Evolutionary conservation across 2,329 filamentous ascomycete species (phyloP).

Genomic region (Aspergillus eucalypticola): DNA sequence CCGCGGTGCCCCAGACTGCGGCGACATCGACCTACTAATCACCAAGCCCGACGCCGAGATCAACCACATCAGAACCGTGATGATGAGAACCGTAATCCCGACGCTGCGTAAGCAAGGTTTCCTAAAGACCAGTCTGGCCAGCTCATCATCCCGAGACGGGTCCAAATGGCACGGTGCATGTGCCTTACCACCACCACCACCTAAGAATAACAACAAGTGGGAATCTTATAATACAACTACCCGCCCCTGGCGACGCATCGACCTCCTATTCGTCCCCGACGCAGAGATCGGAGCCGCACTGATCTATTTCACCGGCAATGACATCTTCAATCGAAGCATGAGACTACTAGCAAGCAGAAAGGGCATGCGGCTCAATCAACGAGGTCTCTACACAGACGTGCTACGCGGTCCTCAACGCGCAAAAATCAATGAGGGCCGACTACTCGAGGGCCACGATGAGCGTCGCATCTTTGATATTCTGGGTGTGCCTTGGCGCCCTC

Average conservation of each 20-base stretch:
- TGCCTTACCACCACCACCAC: slow-evolving; percentile 55
- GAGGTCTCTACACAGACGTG: slow-evolving; percentile 72
- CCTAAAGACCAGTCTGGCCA: slow-evolving; percentile 69
- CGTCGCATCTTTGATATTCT: slow-evolving; percentile 22
- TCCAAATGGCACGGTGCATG: slow-evolving; percentile 91
- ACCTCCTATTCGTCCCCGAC: slow-evolving; percentile 79
- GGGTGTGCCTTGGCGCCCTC: slow-evolving; percentile 64
- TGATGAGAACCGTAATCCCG: slow-evolving; percentile 64
- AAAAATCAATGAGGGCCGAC: slow-evolving; percentile 19
- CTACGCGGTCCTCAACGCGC: slow-evolving; percentile 19
- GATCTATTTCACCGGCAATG: slow-evolving; percentile 95
- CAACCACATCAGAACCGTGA: slow-evolving; percentile 60
- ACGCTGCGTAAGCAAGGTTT: slow-evolving; percentile 63
- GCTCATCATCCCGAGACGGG: slow-evolving; percentile 56
- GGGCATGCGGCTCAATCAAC: slow-evolving; percentile 81
- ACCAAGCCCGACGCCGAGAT: slow-evolving; percentile 65
- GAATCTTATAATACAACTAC: neutral
- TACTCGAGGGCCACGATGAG: slow-evolving; percentile 23
- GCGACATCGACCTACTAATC: slow-evolving; percentile 84
- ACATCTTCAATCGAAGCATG: slow-evolving; percentile 89
- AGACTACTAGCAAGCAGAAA: slow-evolving; percentile 76
- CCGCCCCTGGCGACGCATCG: slow-evolving; percentile 74
- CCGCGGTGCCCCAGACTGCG: slow-evolving; percentile 70
- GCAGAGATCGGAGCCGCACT: slow-evolving; percentile 78
- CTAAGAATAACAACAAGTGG: too few relatives aligned